Conservation (phyloP, 208 protist species). For the Tritrichomonas foetus region DNA sequence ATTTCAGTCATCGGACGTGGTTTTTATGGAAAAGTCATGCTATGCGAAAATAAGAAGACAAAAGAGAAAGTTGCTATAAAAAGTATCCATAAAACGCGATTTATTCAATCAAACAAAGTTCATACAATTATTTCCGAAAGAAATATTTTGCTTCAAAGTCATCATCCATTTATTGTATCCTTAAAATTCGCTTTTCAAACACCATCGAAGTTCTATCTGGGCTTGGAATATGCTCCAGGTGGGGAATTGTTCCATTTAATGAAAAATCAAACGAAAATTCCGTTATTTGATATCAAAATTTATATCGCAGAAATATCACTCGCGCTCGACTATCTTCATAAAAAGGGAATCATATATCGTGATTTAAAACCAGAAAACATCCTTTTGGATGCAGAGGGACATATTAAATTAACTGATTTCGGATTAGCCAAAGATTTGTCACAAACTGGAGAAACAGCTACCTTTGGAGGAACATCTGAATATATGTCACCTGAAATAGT, state of each 20-base stretch:
- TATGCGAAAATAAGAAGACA: neutral
- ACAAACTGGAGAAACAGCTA: neutral
- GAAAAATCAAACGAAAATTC: neutral
- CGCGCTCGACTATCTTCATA: neutral
- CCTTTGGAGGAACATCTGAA: conserved; percentile 8
- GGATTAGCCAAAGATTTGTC: conserved; percentile 6
- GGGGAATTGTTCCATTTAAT: conserved; percentile 28
- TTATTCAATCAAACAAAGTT: neutral
- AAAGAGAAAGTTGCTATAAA: conserved; percentile 8
- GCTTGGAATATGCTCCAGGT: conserved; percentile 19
- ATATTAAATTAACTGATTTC: conserved; percentile 36
- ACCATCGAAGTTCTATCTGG: too few species aligned
- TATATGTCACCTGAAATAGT: conserved; percentile 8
- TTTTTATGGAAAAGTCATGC: conserved; percentile 38
- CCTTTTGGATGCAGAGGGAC: neutral
- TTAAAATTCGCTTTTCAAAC: conserved; percentile 38
- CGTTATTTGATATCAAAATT: neutral
- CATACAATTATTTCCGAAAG: neutral
- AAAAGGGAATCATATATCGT: neutral
- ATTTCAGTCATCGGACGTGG: conserved; percentile 1
- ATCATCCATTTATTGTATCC: conserved; percentile 30
- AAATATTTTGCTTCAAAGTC: neutral
- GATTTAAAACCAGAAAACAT: conserved; percentile 41
- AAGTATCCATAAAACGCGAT: neutral
- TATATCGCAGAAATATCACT: neutral